Conservation (phyloP, 768 basidiomycete species). For the Leccinum imitatum region DNA sequence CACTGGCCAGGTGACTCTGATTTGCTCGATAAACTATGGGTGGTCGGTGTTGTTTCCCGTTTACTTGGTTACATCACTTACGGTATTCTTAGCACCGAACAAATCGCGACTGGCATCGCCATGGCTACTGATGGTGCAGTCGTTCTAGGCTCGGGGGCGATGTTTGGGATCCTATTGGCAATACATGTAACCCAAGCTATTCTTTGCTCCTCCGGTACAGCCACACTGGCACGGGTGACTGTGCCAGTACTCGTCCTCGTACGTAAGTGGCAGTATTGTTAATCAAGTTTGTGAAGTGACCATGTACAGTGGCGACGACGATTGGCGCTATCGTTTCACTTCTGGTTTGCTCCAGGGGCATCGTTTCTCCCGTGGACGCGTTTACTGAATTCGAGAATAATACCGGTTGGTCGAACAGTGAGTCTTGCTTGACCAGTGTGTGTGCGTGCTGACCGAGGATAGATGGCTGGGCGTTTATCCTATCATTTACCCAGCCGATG, state of each 20-base stretch:
- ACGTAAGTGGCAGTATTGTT: constrained; percentile 10
- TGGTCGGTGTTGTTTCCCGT: constrained; percentile 11
- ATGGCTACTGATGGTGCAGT: constrained; percentile 20
- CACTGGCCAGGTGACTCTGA: constrained; percentile 23
- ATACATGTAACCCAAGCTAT: constrained; percentile 18
- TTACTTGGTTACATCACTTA: neutral
- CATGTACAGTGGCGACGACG: constrained; percentile 17
- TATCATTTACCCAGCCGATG: constrained; percentile 30
- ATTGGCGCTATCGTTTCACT: constrained; percentile 1
- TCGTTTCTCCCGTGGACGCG: constrained; percentile 18
- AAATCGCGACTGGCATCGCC: constrained; percentile 17
- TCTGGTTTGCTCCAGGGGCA: constrained; percentile 18
- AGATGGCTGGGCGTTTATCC: constrained; percentile 27
- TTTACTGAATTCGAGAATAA: constrained; percentile 30
- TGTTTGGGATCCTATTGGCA: constrained; percentile 21
- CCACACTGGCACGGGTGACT: constrained; percentile 19
- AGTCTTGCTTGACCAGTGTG: neutral
- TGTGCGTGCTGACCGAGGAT: neutral
- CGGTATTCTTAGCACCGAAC: constrained; percentile 13
- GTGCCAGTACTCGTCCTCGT: constrained; percentile 9
- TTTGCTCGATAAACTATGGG: constrained; percentile 23
- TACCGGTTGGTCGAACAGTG: constrained; percentile 24
- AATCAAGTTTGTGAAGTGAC: neutral
- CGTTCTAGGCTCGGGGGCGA: constrained; percentile 16
- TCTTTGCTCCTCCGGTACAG: constrained; percentile 21